Evolutionary conservation across 2,329 filamentous ascomycete genomes (phyloP), one percentile per base, ranked within the genome.

Genomic region (Penicillium sp.): DNA sequence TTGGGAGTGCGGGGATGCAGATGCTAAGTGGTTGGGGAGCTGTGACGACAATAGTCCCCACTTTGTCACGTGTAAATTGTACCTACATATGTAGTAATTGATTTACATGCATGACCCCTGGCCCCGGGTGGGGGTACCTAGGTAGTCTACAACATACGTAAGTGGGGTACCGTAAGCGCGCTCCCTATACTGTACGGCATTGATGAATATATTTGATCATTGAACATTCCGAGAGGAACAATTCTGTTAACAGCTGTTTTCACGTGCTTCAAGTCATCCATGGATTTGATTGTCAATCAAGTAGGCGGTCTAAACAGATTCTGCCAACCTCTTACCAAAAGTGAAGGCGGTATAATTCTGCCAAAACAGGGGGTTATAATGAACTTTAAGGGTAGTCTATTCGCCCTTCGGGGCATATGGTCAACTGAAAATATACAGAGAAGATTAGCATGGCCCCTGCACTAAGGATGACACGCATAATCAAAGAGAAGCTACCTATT

Each of bases 391-490:
- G 12, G 6, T 31, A 12, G 19, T n/a, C 35, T 6, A 43, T 40
- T 28, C 17, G 64, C 67, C 70, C 68, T 73, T 71, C 64, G 70
- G 71, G 69, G 53, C 72, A 78, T 77, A 77, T 79, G 76, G 77
- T 80, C 77, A 80, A 77, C 75, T 80, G 76, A 78, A 79, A 79
- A 76, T 76, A 80, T 80, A 81, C 77, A 83, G 80, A 84, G 80
- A 84, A 84, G 79, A 84, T 84, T 85, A 85, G 84, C 83, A 86
- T 86, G 83, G 83, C 83, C 83, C 79, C 79, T 82, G 78, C 79
- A 81, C 86, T 89, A 91, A 91, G 87, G 87, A 90, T 91, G 87
- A 90, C 85, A 89, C 83, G 83, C 82, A 84, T 77, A 80, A 82
- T 81, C 81, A 84, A 84, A 85, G 83, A 85, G 82, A 83, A 80